Evolutionary conservation across 75 land plant species (phyloP), one percentile per base, ranked within the genome.

Genomic region (Ceratopteris richardii): DNA sequence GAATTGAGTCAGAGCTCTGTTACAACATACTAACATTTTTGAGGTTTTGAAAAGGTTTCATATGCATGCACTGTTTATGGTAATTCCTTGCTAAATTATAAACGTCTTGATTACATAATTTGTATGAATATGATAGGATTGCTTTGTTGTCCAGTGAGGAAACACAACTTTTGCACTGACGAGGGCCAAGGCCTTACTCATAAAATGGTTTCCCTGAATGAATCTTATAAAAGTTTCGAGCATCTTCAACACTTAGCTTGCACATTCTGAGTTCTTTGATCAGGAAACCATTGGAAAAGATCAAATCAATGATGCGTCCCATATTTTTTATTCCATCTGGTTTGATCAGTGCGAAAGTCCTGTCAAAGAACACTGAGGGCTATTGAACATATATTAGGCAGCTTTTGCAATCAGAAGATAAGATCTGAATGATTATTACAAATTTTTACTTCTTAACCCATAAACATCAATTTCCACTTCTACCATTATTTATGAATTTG

Each of bases 331-430:
- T 53, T 18, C 73, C 76, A 62, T 73, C 76, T 21, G 76, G 76
- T 37, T 73, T 73, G 53, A 73, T 73, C 64, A 73, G 31, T 2
- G 76, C 76, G 12, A 66, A 44, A 24, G 76, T 73, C 71, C 76
- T 73, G 76, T 25, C 19, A 4, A 40, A 54, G 54, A 0, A 24
- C 44, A 30, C 60, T 9, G 3, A 54, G 16, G 36, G 6, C 22
- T 21, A n/a, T n/a, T n/a, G 30, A 56, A 26, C 23, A 24, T 11
- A 20, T 21, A 47, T 20, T 0, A 43, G 56, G 19, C 44, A n/a
- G 50, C n/a, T n/a, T n/a, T n/a, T n/a, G n/a, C n/a, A n/a, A n/a
- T n/a, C n/a, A n/a, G n/a, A n/a, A n/a, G n/a, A n/a, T 11, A 16
- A 59, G 33, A 37, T 24, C 30, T 27, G n/a, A n/a, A n/a, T n/a